Evolutionary conservation across 2,329 filamentous ascomycete genomes (phyloP).

Genomic region (Erysiphe pisi): DNA sequence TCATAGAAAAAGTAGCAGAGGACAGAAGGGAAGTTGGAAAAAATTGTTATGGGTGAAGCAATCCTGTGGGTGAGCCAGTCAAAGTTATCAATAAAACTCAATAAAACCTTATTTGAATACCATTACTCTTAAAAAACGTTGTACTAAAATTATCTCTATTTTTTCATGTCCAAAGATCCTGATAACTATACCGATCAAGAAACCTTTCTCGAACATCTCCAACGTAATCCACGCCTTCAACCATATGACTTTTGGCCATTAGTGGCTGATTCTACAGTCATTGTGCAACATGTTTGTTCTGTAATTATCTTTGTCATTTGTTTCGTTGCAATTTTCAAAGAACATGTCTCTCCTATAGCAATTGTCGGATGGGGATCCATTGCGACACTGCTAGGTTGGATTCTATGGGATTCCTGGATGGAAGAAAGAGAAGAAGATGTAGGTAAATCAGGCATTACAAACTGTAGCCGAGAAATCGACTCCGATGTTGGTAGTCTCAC

Average conservation of each 20-base stretch:
- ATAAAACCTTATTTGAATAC: slow-evolving; percentile 20
- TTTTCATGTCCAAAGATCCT: slow-evolving; percentile 53
- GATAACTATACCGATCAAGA: slow-evolving; percentile 98
- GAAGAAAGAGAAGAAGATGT: slow-evolving; percentile 48
- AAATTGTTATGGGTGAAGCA: slow-evolving; percentile 98
- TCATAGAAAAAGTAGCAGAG: slow-evolving; percentile 48
- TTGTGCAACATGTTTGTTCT: slow-evolving; percentile 92
- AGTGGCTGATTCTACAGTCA: slow-evolving; percentile 87
- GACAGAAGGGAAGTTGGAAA: slow-evolving; percentile 67
- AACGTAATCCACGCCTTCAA: slow-evolving; percentile 83
- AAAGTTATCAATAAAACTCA: slow-evolving; percentile 35
- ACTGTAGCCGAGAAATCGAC: not conserved
- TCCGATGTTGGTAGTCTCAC: slow-evolving; percentile 30
- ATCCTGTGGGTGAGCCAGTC: slow-evolving; percentile 49
- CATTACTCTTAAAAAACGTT: not conserved
- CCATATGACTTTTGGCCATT: slow-evolving; percentile 98
- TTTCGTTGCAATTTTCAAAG: slow-evolving; percentile 80
- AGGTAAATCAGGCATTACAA: no score
- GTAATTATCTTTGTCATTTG: slow-evolving; percentile 91
- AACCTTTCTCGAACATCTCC: slow-evolving; percentile 90
- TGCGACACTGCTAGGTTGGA: slow-evolving; percentile 76
- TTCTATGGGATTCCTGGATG: slow-evolving; percentile 85
- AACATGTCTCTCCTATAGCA: slow-evolving; percentile 77
- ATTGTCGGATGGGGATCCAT: slow-evolving; percentile 77
- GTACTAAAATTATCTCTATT: not conserved